Base-by-base conservation (phyloP, 805 yeast genomes). In the Hermanozyma aechmeae region DNA sequence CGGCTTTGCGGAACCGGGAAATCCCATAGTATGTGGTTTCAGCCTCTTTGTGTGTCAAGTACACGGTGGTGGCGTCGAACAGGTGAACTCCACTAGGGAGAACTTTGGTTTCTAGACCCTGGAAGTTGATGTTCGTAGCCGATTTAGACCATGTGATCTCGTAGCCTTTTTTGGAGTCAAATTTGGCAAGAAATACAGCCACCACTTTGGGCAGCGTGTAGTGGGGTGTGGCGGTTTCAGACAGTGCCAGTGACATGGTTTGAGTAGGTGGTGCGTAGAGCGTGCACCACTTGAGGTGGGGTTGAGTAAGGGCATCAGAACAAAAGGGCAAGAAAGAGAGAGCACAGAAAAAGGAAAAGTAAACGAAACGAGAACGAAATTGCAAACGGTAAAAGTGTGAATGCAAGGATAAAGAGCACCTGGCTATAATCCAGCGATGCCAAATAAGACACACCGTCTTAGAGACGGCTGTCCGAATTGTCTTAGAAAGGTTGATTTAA, bases 201-300 rank as follows among this genome's bases (percentile, higher is more conserved):
- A 44, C 47, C 4, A 58, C 50, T 28, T 46, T 48, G 12, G 65
- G 48, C 4, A 52, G 34, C 3, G 21, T 11, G n/a, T 15, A 16
- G n/a, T n/a, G n/a, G 13, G 23, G 10, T 14, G 26, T 14, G 9
- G 24, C 29, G 11, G 29, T 29, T 6, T 20, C 30, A 3, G 34
- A 27, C 5, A 28, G 21, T 3, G 28, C 23, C 11, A 18, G n/a
- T 4, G 30, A 31, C 31, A 27, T 31, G 14, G 22, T n/a, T n/a
- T n/a, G n/a, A n/a, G n/a, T n/a, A n/a, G n/a, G n/a, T n/a, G n/a
- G n/a, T n/a, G n/a, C n/a, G n/a, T n/a, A n/a, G 96, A 0, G 98
- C 96, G 56, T 92, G 93, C 2, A 92, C 96, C 16, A 93, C 96
- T 38, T 85, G 95, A 1, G 97, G 97, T 1, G 95, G 93, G 0